Conservation (phyloP, 2,329 filamentous ascomycete genomes). For the Pseudocercospora fijiensis region DNA sequence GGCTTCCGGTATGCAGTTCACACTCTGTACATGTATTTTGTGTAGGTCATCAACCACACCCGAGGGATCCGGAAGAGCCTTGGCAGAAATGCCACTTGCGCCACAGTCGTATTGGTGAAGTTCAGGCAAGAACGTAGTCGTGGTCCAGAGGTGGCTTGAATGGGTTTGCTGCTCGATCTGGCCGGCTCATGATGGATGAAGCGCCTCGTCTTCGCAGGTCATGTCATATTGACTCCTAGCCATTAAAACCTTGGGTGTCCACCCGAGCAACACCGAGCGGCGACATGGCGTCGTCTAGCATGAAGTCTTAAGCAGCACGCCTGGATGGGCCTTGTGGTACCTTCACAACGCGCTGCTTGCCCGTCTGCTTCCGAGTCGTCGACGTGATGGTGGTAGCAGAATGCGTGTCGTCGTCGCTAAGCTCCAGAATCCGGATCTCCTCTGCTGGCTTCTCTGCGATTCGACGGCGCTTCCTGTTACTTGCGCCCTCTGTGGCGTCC, state of each 20-base stretch:
- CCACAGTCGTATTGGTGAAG: background rate
- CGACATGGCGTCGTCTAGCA: background rate
- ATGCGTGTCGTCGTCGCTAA: conserved; percentile 8
- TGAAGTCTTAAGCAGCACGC: background rate
- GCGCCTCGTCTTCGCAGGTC: too few relatives aligned
- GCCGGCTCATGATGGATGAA: too few relatives aligned
- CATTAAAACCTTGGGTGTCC: too few relatives aligned
- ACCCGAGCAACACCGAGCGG: background rate
- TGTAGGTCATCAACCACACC: background rate
- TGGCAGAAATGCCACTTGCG: background rate
- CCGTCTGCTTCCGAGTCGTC: background rate
- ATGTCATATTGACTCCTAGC: too few relatives aligned
- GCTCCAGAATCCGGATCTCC: conserved; percentile 21
- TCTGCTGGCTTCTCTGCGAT: conserved; percentile 23
- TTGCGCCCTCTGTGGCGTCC: conserved; percentile 14
- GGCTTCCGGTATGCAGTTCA: too few relatives aligned
- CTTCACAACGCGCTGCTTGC: background rate
- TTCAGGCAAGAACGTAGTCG: background rate
- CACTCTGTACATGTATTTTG: too few relatives aligned
- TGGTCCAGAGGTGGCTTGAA: background rate
- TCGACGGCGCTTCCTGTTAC: conserved; percentile 31
- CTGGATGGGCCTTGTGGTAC: background rate
- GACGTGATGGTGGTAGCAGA: background rate
- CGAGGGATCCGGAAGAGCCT: background rate
- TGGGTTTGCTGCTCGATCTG: background rate